Percentiles rank a stretch among this genome's conserved stretches.
These are phyloP conservation scores for Goffeauzyma gilvescens DNA, from an alignment of 768 basidiomycete genomes.

Conservation along the genomic window DNA sequence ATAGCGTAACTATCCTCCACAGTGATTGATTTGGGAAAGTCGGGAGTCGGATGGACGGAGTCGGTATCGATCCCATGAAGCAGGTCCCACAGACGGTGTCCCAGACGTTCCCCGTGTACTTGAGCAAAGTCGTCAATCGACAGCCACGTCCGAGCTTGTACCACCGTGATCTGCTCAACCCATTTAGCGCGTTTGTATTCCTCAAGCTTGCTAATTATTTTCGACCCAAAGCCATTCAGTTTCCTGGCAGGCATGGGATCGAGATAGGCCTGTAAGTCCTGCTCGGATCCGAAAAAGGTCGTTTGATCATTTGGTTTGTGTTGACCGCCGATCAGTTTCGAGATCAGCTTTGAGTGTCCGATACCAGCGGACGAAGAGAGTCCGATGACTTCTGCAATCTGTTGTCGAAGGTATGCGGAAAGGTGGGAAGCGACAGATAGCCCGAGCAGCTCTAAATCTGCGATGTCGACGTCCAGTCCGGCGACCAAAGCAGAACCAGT, in stretches of 20 bases:
- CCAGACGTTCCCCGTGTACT: conserved; percentile 1
- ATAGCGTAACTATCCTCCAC: conserved; percentile 13
- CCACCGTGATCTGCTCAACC: conserved; percentile 6
- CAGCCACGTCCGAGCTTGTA: neutral
- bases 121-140: neutral
- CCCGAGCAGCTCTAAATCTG: neutral
- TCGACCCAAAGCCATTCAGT: conserved; percentile 10
- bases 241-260: conserved; percentile 4
- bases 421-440: conserved; percentile 9
- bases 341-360: conserved; percentile 9
- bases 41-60: conserved; percentile 9
- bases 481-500: too few species aligned
- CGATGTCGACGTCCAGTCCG: neutral
- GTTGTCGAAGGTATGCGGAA: conserved; percentile 6
- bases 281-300: neutral
- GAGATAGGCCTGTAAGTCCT: conserved; percentile 4
- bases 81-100: conserved; percentile 7
- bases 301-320: conserved; percentile 16
- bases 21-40: conserved; percentile 11
- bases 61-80: conserved; percentile 8
- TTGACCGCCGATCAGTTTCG: conserved; percentile 11
- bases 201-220: conserved; percentile 1
- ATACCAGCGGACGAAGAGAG: conserved; percentile 13
- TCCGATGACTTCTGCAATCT: conserved; percentile 8
- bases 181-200: too few species aligned